These are phyloP conservation scores for Hygrocybe punicea DNA, from an alignment of 768 basidiomycete genomes.

Conservation along the genomic window DNA sequence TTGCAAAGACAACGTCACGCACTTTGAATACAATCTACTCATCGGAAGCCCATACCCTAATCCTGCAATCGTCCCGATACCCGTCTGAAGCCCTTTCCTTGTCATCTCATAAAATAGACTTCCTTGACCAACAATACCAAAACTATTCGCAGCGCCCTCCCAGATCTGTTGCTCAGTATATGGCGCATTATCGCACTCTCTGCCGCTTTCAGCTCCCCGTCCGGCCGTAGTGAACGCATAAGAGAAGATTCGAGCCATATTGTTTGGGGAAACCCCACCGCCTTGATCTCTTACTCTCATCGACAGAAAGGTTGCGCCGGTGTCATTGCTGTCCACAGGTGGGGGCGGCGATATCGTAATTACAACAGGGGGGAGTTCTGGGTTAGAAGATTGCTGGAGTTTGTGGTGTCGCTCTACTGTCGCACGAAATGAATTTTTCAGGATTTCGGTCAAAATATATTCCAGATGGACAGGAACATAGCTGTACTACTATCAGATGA, in stretches of 20 bases:
- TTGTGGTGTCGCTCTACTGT: conserved; percentile 73
- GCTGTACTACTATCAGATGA: conserved; percentile 37
- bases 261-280: conserved; percentile 71
- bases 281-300: conserved; percentile 83
- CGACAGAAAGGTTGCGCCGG: conserved; percentile 54
- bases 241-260: conserved; percentile 80
- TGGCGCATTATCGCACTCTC: conserved; percentile 58
- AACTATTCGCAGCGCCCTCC: conserved; percentile 64
- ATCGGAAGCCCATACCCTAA: conserved; percentile 84
- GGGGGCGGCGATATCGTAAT: conserved; percentile 65
- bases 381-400: conserved; percentile 33
- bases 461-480: conserved; percentile 89
- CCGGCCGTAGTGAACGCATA: conserved; percentile 90
- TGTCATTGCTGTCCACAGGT: conserved; percentile 22
- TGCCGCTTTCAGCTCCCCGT: conserved; percentile 34
- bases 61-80: conserved; percentile 87
- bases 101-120: conserved; percentile 77
- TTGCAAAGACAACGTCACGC: conserved; percentile 17
- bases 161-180: conserved; percentile 79
- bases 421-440: conserved; percentile 89
- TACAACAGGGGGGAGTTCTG: conserved; percentile 57
- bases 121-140: conserved; percentile 40
- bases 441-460: conserved; percentile 85
- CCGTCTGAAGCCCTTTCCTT: conserved; percentile 70
- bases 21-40: conserved; percentile 71